These are phyloP conservation scores for Penicillium sp. DNA, from an alignment of 2,329 filamentous ascomycete genomes.

Conservation along the genomic window DNA sequence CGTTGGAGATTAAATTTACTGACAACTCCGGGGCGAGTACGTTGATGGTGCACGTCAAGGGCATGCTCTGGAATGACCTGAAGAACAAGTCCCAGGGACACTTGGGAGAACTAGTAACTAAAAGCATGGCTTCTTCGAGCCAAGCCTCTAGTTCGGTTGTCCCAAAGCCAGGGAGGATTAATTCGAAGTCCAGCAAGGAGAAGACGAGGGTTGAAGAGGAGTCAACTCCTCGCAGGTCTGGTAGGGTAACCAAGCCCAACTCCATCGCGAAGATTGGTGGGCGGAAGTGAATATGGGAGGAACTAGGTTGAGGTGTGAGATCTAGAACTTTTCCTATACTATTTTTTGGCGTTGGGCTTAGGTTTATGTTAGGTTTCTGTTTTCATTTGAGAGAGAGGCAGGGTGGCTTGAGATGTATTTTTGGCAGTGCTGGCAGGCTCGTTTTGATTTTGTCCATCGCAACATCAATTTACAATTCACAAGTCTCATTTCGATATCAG, in stretches of 20 bases:
- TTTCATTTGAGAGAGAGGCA: not conserved
- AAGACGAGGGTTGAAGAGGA: not conserved
- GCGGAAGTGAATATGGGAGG: not conserved
- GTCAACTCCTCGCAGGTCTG: not conserved
- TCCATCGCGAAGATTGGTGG: not conserved
- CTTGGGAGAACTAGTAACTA: not conserved
- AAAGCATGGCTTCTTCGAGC: not conserved
- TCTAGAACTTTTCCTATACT: not conserved
- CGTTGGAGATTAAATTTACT: not conserved
- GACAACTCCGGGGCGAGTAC: not conserved
- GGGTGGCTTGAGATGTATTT: not conserved
- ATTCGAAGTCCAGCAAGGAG: not conserved
- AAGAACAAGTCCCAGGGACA: not conserved
- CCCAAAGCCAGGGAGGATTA: not conserved
- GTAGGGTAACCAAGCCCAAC: too few relatives aligned
- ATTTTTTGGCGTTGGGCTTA: not conserved
- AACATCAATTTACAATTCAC: not conserved
- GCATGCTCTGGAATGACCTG: slow-evolving; percentile 1
- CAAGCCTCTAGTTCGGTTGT: not conserved
- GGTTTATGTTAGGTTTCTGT: not conserved
- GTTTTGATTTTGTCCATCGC: not conserved
- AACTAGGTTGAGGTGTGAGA: not conserved
- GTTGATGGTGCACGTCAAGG: not conserved
- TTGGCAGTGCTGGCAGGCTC: too few relatives aligned
- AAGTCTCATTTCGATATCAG: too few relatives aligned